A percentile compares a stretch with the other conserved stretches of the same genome.
phyloP scores from a whole-genome alignment of 768 basidiomycete species.

The Russula olivacea region DNA sequence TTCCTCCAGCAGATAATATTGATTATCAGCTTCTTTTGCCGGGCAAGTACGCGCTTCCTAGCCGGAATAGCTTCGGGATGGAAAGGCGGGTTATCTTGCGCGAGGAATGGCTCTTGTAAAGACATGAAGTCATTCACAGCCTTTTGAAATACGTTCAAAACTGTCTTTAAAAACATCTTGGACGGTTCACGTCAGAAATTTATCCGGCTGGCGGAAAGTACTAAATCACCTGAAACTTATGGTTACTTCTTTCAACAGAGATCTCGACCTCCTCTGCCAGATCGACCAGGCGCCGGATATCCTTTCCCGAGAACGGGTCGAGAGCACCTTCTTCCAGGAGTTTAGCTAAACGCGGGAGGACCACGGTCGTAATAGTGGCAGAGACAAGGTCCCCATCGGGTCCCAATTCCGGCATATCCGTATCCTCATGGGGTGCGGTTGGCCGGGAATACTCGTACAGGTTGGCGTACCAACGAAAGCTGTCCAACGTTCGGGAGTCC shows the following conservation, averaged over 20 bases:
- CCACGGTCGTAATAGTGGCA: conserved; percentile 78
- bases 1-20: conserved; percentile 76
- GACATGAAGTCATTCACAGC: conserved; percentile 49
- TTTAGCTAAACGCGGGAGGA: conserved; percentile 70
- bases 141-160: conserved; percentile 46
- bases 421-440: conserved; percentile 27
- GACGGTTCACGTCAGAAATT: conserved; percentile 4
- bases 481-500: conserved; percentile 58
- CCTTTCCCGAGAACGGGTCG: conserved; percentile 69
- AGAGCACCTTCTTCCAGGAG: conserved; percentile 74
- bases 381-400: conserved; percentile 85
- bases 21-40: conserved; percentile 63
- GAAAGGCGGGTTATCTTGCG: conserved; percentile 45
- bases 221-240: conserved; percentile 55
- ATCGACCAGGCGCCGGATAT: conserved; percentile 61
- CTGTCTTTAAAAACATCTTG: conserved; percentile 55
- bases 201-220: background rate
- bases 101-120: conserved; percentile 46
- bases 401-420: conserved; percentile 56
- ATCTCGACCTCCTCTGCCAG: conserved; percentile 76
- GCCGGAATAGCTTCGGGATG: conserved; percentile 72
- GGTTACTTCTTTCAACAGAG: conserved; percentile 56
- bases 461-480: conserved; percentile 77
- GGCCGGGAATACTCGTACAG: conserved; percentile 65
- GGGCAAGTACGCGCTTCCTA: conserved; percentile 59